These are phyloP conservation scores for Pyrenophora tritici-repentis DNA, from an alignment of 2,329 filamentous ascomycete species.

Conservation along the genomic window DNA sequence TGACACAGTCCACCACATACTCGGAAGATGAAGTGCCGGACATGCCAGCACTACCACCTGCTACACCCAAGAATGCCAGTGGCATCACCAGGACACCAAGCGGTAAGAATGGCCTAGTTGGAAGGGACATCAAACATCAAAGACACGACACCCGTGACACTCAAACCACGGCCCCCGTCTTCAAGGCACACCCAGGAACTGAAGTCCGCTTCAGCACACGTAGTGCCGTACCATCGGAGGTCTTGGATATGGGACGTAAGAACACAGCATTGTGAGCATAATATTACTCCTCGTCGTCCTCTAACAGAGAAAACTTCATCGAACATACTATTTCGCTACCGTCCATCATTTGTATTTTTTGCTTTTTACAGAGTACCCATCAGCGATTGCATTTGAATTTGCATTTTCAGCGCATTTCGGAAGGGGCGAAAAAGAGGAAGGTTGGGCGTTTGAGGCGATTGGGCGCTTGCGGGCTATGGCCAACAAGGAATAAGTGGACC, in stretches of 20 bases:
- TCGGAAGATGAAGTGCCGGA: slow-evolving; percentile 23
- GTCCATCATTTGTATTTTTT: no score
- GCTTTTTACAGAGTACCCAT: no score
- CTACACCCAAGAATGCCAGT: slow-evolving; percentile 36
- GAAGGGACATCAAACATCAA: slow-evolving; percentile 41
- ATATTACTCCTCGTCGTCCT: neutral
- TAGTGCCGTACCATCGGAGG: slow-evolving; percentile 47
- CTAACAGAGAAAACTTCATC: neutral
- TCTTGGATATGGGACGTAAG: slow-evolving; percentile 40
- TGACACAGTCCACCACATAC: slow-evolving; percentile 37
- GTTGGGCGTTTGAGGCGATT: no score
- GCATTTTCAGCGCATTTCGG: no score
- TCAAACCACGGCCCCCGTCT: slow-evolving; percentile 49
- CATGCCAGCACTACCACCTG: slow-evolving; percentile 16
- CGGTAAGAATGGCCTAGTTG: slow-evolving; percentile 30
- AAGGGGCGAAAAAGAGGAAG: no score
- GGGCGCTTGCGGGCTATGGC: no score
- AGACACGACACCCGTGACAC: slow-evolving; percentile 45
- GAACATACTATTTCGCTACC: neutral
- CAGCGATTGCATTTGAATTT: no score
- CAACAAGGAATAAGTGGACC: no score
- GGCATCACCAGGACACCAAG: slow-evolving; percentile 8
- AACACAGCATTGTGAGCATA: slow-evolving; percentile 25
- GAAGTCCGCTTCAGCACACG: slow-evolving; percentile 47
- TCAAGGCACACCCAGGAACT: slow-evolving; percentile 47